Evolutionary conservation across 768 basidiomycete genomes (phyloP), one percentile per base, ranked within the genome.

Genomic region (Tulasnella sp.): DNA sequence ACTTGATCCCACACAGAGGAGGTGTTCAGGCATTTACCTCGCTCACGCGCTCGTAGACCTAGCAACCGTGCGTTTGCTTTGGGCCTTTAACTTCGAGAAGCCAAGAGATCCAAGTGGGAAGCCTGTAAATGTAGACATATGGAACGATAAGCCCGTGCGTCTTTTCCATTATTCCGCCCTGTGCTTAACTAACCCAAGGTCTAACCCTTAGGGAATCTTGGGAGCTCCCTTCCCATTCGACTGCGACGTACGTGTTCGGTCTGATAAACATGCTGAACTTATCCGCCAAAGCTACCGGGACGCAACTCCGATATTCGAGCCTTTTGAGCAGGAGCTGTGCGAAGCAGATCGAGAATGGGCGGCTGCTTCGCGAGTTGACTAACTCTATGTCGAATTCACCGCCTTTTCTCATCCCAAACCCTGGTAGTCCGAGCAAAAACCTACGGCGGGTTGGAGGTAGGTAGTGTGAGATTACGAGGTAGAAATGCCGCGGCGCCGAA

Each of bases 61-160:
- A n/a, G 40, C 38, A 5, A 74, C 73, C n/a, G 38, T 42, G 31
- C n/a, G n/a, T 39, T 39, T 74, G 27, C 73, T 74, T 5, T 74
- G 73, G 73, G 73, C 34, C 5, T 74, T 74, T 21, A 42, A 74
- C 31, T 74, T 74, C 21, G n/a, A n/a, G 5, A 68, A 68, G 16
- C 34, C 58, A n/a, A 4, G 34, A 34, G 58, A 34, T n/a, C 58
- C 58, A n/a, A 34, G 34, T 68, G 58, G 58, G 58, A 27, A 74
- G 34, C n/a, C n/a, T 9, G 27, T 74, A n/a, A 74, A 24, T 24
- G n/a, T 38, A 42, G 73, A 74, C 38, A 74, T 74, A 74, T 74
- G 73, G 73, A 38, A n/a, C 73, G n/a, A 36, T 39, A n/a, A 34
- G 9, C 24, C 73, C 5, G 73, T 74, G 38, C 31, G 73, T 6